A percentile compares a stretch with the other conserved stretches of the same genome.
phyloP scores from a whole-genome alignment of 2,329 filamentous ascomycete genomes.

The Cordyceps tenuipes region DNA sequence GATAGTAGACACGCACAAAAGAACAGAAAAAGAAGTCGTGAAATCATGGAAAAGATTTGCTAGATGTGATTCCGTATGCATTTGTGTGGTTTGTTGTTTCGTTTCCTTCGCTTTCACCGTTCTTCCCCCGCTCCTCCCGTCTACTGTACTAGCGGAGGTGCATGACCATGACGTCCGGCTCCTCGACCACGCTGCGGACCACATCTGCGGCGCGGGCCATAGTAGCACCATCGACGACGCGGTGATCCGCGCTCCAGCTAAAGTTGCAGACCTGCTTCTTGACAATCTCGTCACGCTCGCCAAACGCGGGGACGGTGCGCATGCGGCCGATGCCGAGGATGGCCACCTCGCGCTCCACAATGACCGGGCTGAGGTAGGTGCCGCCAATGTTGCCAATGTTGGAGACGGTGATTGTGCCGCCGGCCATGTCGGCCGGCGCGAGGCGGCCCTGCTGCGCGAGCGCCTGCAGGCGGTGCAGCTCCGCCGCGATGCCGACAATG shows the following conservation, averaged over 20 bases:
- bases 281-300: conserved; percentile 49
- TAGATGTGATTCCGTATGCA: conserved; percentile 8
- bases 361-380: conserved; percentile 82
- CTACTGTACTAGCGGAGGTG: conserved; percentile 53
- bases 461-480: conserved; percentile 64
- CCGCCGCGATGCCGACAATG: conserved; percentile 68
- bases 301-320: conserved; percentile 74
- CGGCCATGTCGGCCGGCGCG: conserved; percentile 63
- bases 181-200: conserved; percentile 70
- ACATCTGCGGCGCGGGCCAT: conserved; percentile 84
- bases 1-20: not conserved
- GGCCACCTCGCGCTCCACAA: conserved; percentile 83
- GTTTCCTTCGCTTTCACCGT: not conserved
- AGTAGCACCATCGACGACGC: conserved; percentile 89
- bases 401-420: conserved; percentile 89
- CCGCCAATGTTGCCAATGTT: conserved; percentile 96
- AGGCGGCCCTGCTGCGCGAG: conserved; percentile 71
- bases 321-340: conserved; percentile 84
- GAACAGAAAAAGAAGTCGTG: not conserved
- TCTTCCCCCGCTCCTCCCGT: not conserved
- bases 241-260: conserved; percentile 94
- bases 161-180: conserved; percentile 80
- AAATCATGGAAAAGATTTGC: conserved; percentile 3
- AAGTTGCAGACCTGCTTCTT: conserved; percentile 78
- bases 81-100: not conserved